Conservation (phyloP, 306 rosid genomes). For the Begonia loranthoides region DNA sequence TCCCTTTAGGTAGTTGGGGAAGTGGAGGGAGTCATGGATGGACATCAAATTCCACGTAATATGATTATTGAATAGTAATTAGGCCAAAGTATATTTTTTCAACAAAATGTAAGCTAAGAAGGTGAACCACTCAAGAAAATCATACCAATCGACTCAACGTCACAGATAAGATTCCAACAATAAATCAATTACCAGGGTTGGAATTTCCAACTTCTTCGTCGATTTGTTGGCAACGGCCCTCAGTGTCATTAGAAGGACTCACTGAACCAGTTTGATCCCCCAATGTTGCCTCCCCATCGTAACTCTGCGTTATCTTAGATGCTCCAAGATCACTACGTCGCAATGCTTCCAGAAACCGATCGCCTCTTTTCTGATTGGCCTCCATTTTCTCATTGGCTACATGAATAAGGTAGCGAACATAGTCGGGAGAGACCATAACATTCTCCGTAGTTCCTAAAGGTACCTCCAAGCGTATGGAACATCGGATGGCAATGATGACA, state of each 20-base stretch:
- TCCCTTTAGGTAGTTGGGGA: too few species aligned
- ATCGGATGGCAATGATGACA: conserved; percentile 76
- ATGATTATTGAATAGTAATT: too few species aligned
- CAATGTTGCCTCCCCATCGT: conserved; percentile 1
- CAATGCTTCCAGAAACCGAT: conserved; percentile 42
- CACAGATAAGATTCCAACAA: neutral
- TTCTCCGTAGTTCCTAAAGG: conserved; percentile 51
- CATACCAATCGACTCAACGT: neutral
- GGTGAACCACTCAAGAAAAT: neutral
- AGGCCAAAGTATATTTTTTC: too few species aligned
- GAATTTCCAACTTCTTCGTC: conserved; percentile 17
- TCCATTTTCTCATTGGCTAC: conserved; percentile 81
- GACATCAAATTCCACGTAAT: too few species aligned
- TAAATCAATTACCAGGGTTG: conserved; percentile 29
- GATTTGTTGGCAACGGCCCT: conserved; percentile 7
- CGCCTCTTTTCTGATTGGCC: conserved; percentile 62
- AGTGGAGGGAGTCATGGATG: too few species aligned
- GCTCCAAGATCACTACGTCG: conserved; percentile 16
- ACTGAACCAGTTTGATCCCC: conserved; percentile 3
- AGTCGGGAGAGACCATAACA: conserved; percentile 56
- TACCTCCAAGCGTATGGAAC: conserved; percentile 74
- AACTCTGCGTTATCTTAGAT: conserved; percentile 1
- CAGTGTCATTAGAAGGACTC: conserved; percentile 8
- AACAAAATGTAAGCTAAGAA: too few species aligned
- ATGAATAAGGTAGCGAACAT: conserved; percentile 48